phyloP scores from a whole-genome alignment of 345 rosid species.

The Corymbia maculata region DNA sequence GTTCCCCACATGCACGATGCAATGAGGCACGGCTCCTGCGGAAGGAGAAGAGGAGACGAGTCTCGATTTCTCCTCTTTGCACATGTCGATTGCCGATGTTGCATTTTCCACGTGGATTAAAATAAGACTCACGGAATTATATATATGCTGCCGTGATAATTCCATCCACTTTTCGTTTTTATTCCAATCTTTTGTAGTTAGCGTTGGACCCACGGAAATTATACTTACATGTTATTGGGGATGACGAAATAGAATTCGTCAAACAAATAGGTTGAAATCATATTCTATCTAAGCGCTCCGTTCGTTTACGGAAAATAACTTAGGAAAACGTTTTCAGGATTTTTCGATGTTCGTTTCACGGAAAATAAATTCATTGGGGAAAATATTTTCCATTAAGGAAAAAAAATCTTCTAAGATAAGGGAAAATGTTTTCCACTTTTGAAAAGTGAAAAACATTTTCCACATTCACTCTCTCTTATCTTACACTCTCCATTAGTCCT shows the following conservation, averaged over 20 bases:
- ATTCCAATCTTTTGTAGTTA: not conserved
- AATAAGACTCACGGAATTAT: accelerated
- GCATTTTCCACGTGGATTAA: not conserved
- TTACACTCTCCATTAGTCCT: too few relatives aligned
- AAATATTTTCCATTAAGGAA: too few relatives aligned
- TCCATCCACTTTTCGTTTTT: not conserved
- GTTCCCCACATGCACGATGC: not conserved
- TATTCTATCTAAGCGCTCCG: too few relatives aligned
- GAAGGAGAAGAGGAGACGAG: not conserved
- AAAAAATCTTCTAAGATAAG: too few relatives aligned
- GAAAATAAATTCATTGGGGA: too few relatives aligned
- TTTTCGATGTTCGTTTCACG: too few relatives aligned
- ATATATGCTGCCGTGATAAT: not conserved
- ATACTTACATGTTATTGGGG: not conserved
- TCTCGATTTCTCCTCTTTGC: not conserved
- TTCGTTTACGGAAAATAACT: too few relatives aligned
- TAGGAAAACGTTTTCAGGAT: too few relatives aligned
- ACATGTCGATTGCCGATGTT: not conserved
- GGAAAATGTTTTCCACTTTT: too few relatives aligned
- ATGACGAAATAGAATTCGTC: not conserved
- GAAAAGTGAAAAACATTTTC: too few relatives aligned
- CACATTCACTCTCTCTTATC: too few relatives aligned
- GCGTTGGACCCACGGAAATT: not conserved
- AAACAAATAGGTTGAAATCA: not conserved
- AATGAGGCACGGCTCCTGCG: not conserved